These are phyloP conservation scores for Thamnidium elegans DNA, from an alignment of 192 early-diverging fungal genomes.

Conservation along the genomic window DNA sequence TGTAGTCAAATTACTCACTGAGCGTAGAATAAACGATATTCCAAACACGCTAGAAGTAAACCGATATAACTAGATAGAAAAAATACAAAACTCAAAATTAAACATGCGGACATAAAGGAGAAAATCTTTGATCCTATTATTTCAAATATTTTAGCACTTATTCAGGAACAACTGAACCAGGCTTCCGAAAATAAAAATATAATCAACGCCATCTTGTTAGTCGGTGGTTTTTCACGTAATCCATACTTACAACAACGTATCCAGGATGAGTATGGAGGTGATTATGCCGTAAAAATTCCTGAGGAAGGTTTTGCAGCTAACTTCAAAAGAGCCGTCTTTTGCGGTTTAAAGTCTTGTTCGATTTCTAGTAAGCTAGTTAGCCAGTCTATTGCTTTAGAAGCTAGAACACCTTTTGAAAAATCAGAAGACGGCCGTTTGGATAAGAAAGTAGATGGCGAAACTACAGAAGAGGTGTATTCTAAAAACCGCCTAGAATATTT, in stretches of 20 bases:
- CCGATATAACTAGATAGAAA: slow-evolving; percentile 25
- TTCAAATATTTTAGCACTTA: slow-evolving; percentile 39
- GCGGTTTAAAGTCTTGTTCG: slow-evolving; percentile 40
- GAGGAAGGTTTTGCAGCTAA: slow-evolving; percentile 38
- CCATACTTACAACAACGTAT: slow-evolving; percentile 46
- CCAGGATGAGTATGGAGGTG: slow-evolving; percentile 34
- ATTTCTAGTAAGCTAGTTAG: too few species aligned
- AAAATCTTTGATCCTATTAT: slow-evolving; percentile 49
- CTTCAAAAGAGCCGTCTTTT: slow-evolving; percentile 49
- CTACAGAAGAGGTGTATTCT: too few species aligned
- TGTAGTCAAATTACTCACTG: not conserved
- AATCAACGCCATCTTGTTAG: slow-evolving; percentile 47
- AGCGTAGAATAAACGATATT: not conserved
- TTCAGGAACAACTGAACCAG: too few species aligned
- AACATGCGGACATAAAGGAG: slow-evolving; percentile 29
- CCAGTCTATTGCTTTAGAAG: too few species aligned
- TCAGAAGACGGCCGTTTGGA: too few species aligned
- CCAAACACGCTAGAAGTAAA: slow-evolving; percentile 18
- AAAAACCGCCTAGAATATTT: too few species aligned
- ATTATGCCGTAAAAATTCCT: slow-evolving; percentile 37
- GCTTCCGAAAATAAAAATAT: slow-evolving; percentile 25
- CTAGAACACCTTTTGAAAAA: too few species aligned
- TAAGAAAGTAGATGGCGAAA: too few species aligned
- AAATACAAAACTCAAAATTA: slow-evolving; percentile 21
- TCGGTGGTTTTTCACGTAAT: slow-evolving; percentile 52